Conservation (phyloP, 306 rosid genomes). For the Vigna nakashimae region DNA sequence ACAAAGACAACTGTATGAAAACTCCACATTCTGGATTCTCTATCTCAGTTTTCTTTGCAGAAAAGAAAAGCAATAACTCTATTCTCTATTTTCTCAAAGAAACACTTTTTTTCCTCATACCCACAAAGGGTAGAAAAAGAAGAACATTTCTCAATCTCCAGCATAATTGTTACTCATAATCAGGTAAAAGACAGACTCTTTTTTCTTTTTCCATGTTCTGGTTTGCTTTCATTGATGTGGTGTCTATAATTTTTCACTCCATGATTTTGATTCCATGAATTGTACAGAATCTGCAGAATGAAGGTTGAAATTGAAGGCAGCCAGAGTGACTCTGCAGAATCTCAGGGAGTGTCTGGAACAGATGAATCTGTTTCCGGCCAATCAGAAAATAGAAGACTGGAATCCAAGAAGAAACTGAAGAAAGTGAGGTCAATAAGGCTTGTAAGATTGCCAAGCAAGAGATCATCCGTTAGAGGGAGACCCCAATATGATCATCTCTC, state of each 20-base stretch:
- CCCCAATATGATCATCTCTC: conserved; percentile 42
- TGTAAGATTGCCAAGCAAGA: conserved; percentile 58
- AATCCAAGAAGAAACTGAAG: conserved; percentile 61
- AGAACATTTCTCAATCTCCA: conserved; percentile 12
- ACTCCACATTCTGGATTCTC: conserved; percentile 24
- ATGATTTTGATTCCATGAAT: conserved; percentile 9
- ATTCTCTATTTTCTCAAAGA: not conserved
- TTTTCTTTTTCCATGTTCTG: not conserved
- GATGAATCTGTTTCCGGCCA: conserved; percentile 40
- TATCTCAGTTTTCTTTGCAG: conserved; percentile 22
- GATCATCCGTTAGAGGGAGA: conserved; percentile 53
- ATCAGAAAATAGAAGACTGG: conserved; percentile 41
- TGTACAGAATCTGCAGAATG: conserved; percentile 39
- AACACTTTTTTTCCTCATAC: not conserved
- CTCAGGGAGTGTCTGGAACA: conserved; percentile 43
- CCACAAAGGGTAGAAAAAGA: not conserved
- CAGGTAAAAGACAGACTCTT: conserved; percentile 14
- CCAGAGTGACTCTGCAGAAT: conserved; percentile 26
- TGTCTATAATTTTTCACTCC: not conserved
- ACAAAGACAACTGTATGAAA: conserved; percentile 24
- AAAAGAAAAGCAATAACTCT: not conserved
- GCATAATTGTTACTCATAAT: conserved; percentile 31
- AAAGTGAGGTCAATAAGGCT: conserved; percentile 70
- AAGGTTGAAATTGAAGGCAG: conserved; percentile 40
- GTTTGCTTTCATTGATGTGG: not conserved